Conservation (phyloP, 2,329 filamentous ascomycete genomes). For the Aspergillus thermomutatus region DNA sequence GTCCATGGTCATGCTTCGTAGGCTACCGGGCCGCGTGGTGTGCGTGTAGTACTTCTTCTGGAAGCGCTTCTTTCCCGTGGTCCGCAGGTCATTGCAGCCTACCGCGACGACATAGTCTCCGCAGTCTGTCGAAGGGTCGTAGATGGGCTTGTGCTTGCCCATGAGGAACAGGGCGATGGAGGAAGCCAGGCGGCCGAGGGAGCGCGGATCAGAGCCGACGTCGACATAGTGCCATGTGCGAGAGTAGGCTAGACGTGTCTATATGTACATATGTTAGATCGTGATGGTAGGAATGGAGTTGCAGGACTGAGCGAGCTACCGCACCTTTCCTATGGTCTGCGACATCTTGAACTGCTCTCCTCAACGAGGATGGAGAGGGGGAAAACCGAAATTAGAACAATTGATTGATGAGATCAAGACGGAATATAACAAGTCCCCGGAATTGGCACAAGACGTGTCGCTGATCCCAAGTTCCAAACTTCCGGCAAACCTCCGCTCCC, state of each 20-base stretch:
- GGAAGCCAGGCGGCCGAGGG: conserved; percentile 85
- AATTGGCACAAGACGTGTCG: too few species aligned
- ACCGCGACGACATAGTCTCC: conserved; percentile 97
- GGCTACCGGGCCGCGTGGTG: conserved; percentile 80
- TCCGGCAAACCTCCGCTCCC: background rate
- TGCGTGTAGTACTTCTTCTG: conserved; percentile 97
- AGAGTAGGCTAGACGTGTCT: conserved; percentile 96
- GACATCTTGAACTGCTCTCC: conserved; percentile 34
- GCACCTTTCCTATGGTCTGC: conserved; percentile 45
- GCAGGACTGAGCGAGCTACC: background rate
- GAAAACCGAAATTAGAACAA: conserved; percentile 9
- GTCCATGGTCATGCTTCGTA: conserved; percentile 92
- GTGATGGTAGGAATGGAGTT: background rate
- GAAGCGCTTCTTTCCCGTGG: conserved; percentile 85
- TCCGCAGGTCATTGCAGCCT: conserved; percentile 80
- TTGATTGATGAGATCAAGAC: background rate
- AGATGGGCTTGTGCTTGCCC: conserved; percentile 99
- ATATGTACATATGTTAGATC: background rate
- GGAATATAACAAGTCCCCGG: background rate
- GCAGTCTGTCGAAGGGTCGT: conserved; percentile 95
- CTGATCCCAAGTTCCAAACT: background rate
- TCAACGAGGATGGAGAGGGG: background rate
- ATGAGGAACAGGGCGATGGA: conserved; percentile 84
- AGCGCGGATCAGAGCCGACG: conserved; percentile 65
- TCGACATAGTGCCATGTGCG: conserved; percentile 92